Evolutionary conservation across 768 basidiomycete genomes (phyloP).

Genomic region (Pisolithus marmoratus): DNA sequence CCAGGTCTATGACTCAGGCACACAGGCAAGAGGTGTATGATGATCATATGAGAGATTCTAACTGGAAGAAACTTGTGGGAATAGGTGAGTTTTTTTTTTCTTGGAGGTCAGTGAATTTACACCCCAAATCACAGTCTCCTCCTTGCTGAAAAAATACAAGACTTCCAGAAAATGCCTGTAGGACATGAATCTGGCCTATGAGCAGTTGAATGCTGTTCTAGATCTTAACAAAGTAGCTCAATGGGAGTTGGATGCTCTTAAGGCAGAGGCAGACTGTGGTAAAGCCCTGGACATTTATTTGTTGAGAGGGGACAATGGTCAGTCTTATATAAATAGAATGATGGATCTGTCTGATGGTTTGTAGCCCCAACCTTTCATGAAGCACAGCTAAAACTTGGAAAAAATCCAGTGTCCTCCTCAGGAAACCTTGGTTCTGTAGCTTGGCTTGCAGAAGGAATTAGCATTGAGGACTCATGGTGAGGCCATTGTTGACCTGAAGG

Average conservation of each 20-base stretch:
- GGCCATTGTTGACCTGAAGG: neutral
- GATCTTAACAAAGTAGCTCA: neutral
- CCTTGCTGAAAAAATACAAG: neutral
- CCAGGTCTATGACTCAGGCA: no score
- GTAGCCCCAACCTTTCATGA: neutral
- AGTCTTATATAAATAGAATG: no score
- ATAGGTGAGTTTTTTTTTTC: slow-evolving; percentile 12
- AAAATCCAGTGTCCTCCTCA: no score
- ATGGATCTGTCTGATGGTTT: neutral
- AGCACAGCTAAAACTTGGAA: no score
- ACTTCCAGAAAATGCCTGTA: neutral
- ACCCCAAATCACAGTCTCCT: neutral
- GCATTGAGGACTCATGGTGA: neutral
- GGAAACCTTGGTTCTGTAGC: no score
- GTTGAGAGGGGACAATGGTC: no score
- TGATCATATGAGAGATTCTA: slow-evolving; percentile 28
- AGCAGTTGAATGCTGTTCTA: neutral
- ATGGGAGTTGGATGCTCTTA: neutral
- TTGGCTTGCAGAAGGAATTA: no score
- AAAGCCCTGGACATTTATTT: no score
- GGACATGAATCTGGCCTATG: neutral
- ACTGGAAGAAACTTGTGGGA: slow-evolving; percentile 28
- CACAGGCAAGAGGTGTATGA: slow-evolving; percentile 11
- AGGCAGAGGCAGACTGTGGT: neutral
- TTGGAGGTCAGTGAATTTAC: neutral